A percentile compares a stretch with the other conserved stretches of the same genome.
phyloP scores from a whole-genome alignment of 2,329 filamentous ascomycete species.

The Fusarium sp. region DNA sequence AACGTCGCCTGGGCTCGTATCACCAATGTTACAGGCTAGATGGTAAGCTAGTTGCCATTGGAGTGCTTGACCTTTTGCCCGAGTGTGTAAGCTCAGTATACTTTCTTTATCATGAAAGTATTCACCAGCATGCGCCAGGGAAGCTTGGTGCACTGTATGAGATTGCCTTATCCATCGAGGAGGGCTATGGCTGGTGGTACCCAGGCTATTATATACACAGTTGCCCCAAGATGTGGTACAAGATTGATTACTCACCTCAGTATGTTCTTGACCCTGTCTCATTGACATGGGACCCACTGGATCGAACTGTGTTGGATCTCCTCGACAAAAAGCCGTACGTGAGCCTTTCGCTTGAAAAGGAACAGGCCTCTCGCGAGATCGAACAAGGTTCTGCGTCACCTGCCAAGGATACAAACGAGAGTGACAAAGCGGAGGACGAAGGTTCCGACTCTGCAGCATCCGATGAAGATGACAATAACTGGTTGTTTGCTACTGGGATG shows the following conservation, averaged over 20 bases:
- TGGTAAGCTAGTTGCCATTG: constrained; percentile 78
- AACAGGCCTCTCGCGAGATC: not conserved
- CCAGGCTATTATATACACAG: constrained; percentile 83
- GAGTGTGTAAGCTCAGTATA: constrained; percentile 84
- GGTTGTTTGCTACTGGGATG: constrained; percentile 70
- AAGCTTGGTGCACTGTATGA: constrained; percentile 81
- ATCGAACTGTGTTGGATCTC: constrained; percentile 59
- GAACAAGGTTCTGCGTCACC: not conserved
- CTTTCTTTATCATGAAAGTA: constrained; percentile 81
- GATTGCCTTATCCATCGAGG: constrained; percentile 74
- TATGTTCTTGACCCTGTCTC: constrained; percentile 76
- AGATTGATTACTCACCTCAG: constrained; percentile 80
- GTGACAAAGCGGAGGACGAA: constrained; percentile 1
- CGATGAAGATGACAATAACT: constrained; percentile 32
- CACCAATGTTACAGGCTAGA: constrained; percentile 86
- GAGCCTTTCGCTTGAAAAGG: constrained; percentile 54
- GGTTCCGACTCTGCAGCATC: constrained; percentile 1
- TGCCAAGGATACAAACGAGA: not conserved
- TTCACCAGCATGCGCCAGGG: constrained; percentile 75
- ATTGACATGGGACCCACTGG: constrained; percentile 69
- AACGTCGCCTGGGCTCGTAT: constrained; percentile 73
- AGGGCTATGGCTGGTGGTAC: constrained; percentile 81
- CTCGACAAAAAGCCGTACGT: constrained; percentile 68
- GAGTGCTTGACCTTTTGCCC: constrained; percentile 80
- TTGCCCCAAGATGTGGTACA: constrained; percentile 86